Evolutionary conservation across 2,329 filamentous ascomycete genomes (phyloP), one percentile per base, ranked within the genome.

Genomic region (Aspergillus calidoustus): DNA sequence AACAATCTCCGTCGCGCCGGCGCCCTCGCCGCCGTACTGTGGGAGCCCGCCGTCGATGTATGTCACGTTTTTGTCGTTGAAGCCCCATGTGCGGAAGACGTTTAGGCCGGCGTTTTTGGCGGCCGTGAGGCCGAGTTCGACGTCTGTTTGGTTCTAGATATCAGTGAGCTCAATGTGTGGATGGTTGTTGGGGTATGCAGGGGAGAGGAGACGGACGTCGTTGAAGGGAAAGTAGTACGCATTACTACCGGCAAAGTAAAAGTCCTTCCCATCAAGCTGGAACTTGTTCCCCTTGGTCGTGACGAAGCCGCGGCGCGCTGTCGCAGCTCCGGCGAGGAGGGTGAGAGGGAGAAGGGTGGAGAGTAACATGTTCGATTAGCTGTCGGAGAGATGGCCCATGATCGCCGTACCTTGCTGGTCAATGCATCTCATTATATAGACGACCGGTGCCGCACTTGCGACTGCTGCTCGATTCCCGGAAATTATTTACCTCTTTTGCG

Each of bases 61-160:
- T 4, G 49, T 60, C 6, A 46, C 46, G 34, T 64, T 66, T n/a
- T 62, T 59, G n/a, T 66, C 64, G 54, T 66, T 66, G 46, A 66
- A 66, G 0, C 64, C 64, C 64, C 62, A 66, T 15, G 62, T 64
- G 22, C 64, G 64, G 54, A 66, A 64, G 30, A 64, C 59, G 9
- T 60, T 62, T 3, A 66, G 48, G 2, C 64, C 64, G 2, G 62
- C 57, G 3, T 53, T 22, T 23, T 64, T 64, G 4, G 59, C 62
- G 1, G 59, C 62, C 1, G 62, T n/a, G 9, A 64, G 55, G 11
- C 62, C 62, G 13, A 64, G 48, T 38, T 64, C 62, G 34, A 64
- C 62, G 49, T 64, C 62, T 9, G 60, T 60, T 64, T 64, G 56
- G 53, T 64, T 64, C 62, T 64, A 7, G 3, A 28, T 41, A 43